Percentiles rank a stretch among this genome's conserved stretches.
Evolutionary conservation across 192 early-diverging fungal genomes (phyloP).

Genomic region (Blastocladiella britannica): DNA sequence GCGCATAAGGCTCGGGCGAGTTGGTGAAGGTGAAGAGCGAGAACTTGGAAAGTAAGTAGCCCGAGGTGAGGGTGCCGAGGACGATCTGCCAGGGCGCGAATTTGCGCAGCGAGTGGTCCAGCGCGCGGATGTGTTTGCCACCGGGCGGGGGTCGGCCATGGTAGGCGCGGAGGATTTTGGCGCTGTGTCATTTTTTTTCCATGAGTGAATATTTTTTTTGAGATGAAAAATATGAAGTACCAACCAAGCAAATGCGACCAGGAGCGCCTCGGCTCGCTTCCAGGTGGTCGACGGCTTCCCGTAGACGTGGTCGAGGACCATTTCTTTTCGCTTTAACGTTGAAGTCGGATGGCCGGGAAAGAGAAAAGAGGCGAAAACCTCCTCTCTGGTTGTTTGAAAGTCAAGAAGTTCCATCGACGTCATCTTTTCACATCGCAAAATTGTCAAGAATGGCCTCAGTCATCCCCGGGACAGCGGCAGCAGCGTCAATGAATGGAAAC

Average conservation of each 20-base stretch:
- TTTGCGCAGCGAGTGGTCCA: conserved; percentile 7
- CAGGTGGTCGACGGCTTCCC: conserved; percentile 74
- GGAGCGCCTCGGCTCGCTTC: conserved; percentile 55
- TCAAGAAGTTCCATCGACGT: too few relatives aligned
- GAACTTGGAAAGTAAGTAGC: conserved; percentile 13
- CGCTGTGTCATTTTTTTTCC: conserved; percentile 10
- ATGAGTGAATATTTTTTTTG: conserved; percentile 8
- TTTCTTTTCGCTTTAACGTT: too few relatives aligned
- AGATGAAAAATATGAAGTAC: background rate
- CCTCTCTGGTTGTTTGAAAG: too few relatives aligned
- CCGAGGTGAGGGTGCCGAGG: conserved; percentile 10
- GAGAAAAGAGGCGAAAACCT: too few relatives aligned
- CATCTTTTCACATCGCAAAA: too few relatives aligned
- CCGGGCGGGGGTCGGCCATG: conserved; percentile 9
- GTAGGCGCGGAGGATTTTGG: conserved; percentile 7
- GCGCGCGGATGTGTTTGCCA: conserved; percentile 6
- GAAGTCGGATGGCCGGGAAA: too few relatives aligned
- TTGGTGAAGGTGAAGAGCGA: conserved; percentile 12
- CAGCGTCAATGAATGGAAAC: too few relatives aligned
- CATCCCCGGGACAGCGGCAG: too few relatives aligned
- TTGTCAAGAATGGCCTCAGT: too few relatives aligned
- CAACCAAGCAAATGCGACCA: conserved; percentile 27
- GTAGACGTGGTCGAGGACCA: conserved; percentile 82
- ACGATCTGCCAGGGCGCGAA: conserved; percentile 12
- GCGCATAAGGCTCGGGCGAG: background rate